phyloP scores from a whole-genome alignment of 164 flowering plant genomes.

The Berberis thunbergii region DNA sequence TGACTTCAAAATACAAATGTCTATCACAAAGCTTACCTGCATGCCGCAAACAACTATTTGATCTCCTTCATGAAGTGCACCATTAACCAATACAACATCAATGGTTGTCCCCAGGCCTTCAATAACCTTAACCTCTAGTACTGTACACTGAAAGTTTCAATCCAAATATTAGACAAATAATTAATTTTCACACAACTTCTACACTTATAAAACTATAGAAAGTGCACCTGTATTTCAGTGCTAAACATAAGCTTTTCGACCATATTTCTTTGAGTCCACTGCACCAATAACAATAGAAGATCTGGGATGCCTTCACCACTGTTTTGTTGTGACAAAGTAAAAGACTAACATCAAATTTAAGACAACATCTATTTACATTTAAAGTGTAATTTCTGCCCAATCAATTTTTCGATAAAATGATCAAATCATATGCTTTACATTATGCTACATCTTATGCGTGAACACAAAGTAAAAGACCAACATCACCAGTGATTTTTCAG shows the following conservation, averaged over 20 bases:
- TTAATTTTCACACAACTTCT: background rate
- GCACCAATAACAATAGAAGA: constrained; percentile 68
- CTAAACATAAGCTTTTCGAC: constrained; percentile 77
- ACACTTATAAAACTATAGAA: too few relatives aligned
- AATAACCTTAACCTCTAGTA: constrained; percentile 93
- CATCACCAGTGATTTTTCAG: too few relatives aligned
- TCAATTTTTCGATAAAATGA: too few relatives aligned
- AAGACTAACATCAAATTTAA: background rate
- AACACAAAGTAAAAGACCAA: too few relatives aligned
- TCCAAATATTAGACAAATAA: background rate
- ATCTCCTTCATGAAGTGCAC: constrained; percentile 95
- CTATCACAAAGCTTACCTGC: constrained; percentile 47
- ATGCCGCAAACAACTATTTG: constrained; percentile 96
- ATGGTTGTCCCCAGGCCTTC: constrained; percentile 98
- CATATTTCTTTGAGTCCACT: constrained; percentile 95
- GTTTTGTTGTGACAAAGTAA: constrained; percentile 4
- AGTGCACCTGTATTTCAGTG: constrained; percentile 66
- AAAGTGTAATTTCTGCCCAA: too few relatives aligned
- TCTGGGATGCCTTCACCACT: constrained; percentile 99
- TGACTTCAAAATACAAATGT: background rate
- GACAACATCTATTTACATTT: too few relatives aligned
- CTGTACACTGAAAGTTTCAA: constrained; percentile 69
- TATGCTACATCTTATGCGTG: too few relatives aligned
- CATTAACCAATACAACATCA: constrained; percentile 96
- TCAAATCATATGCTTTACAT: too few relatives aligned